Conservation (phyloP, 2,329 filamentous ascomycete species). For the Penicillium sp. region DNA sequence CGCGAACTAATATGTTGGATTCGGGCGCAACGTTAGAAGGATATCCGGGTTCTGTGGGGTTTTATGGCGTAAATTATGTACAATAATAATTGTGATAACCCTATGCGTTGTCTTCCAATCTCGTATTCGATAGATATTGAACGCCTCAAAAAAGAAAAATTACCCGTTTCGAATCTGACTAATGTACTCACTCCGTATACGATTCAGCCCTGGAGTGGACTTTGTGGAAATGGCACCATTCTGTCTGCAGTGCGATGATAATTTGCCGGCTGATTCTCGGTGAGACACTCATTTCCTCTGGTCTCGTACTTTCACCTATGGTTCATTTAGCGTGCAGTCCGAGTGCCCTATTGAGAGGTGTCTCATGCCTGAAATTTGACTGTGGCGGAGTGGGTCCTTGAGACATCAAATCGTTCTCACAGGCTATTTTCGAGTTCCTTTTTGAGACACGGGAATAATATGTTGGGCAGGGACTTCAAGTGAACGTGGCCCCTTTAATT, state of each 20-base stretch:
- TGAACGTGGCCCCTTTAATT: not conserved
- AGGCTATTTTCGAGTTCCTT: not conserved
- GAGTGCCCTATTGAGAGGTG: not conserved
- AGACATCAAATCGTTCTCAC: not conserved
- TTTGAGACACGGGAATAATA: not conserved
- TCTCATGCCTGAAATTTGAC: slow-evolving; percentile 1
- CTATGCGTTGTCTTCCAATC: not conserved
- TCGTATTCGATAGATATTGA: not conserved
- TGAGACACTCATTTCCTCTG: slow-evolving; percentile 2
- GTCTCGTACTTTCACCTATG: not conserved
- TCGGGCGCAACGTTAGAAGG: not conserved
- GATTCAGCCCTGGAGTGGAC: no score
- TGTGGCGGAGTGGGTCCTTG: not conserved
- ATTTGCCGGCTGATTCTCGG: not conserved
- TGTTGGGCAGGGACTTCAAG: not conserved
- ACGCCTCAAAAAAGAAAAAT: not conserved
- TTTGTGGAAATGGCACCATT: not conserved
- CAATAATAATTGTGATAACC: not conserved
- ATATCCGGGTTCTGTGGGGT: not conserved
- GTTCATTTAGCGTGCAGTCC: not conserved
- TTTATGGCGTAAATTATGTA: not conserved
- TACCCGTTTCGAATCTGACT: not conserved
- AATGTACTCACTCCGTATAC: not conserved
- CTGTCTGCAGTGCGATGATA: not conserved
- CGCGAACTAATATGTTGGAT: slow-evolving; percentile 1